phyloP scores from a whole-genome alignment of 139 green algal genomes.

The Chlamydomonas sphaeroides region DNA sequence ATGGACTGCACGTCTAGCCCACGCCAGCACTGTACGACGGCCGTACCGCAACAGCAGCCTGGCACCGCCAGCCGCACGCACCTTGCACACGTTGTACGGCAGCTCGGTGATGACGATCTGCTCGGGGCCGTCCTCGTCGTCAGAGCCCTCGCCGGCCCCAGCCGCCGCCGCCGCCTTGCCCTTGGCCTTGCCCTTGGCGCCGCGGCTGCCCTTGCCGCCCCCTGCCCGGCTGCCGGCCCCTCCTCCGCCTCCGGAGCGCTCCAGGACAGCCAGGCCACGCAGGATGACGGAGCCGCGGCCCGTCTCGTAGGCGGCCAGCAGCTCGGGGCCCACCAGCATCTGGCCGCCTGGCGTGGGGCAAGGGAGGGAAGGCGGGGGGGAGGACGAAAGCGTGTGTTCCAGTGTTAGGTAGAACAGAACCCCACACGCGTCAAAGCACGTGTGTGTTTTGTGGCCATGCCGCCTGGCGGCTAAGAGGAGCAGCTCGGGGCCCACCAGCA shows the following conservation, averaged over 20 bases:
- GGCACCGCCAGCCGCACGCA: slow-evolving; percentile 18
- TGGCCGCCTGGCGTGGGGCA: slow-evolving; percentile 77
- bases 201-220: background rate
- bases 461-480: too few relatives aligned
- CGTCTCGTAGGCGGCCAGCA: slow-evolving; percentile 66
- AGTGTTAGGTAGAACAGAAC: too few relatives aligned
- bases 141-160: background rate
- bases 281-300: slow-evolving; percentile 80
- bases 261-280: slow-evolving; percentile 74
- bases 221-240: background rate
- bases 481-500: too few relatives aligned
- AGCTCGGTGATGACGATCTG: slow-evolving; percentile 90
- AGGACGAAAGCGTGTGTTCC: too few relatives aligned
- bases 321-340: slow-evolving; percentile 60
- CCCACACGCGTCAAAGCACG: too few relatives aligned
- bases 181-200: background rate
- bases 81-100: slow-evolving; percentile 95
- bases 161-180: slow-evolving; percentile 8
- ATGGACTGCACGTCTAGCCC: too few relatives aligned
- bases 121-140: background rate
- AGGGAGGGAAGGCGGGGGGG: too few relatives aligned
- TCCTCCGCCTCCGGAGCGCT: slow-evolving; percentile 48
- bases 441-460: too few relatives aligned
- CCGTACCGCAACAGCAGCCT: too few relatives aligned
- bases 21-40: too few relatives aligned